Conservation (phyloP, 2,329 filamentous ascomycete genomes). For the Diaporthe sp. region DNA sequence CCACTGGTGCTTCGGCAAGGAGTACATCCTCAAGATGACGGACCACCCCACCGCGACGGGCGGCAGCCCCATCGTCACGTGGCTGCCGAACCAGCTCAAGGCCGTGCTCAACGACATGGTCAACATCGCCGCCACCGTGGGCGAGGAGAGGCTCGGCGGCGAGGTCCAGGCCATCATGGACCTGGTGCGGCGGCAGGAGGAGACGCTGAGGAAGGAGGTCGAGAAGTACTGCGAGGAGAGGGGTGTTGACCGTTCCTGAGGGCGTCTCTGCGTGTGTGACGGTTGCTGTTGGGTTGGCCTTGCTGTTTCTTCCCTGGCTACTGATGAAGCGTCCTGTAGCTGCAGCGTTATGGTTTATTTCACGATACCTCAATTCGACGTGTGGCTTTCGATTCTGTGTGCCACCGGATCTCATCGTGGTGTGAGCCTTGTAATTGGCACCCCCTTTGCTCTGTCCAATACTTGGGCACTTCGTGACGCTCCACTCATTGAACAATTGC, state of each 20-base stretch:
- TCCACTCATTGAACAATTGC: background rate
- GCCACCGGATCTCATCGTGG: background rate
- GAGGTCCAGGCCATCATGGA: slow-evolving; percentile 76
- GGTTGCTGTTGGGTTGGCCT: background rate
- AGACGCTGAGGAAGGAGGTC: slow-evolving; percentile 79
- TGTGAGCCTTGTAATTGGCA: background rate
- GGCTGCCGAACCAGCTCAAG: slow-evolving; percentile 85
- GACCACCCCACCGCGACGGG: slow-evolving; percentile 83
- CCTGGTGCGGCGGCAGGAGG: slow-evolving; percentile 71
- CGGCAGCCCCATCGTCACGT: slow-evolving; percentile 85
- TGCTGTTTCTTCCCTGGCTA: background rate
- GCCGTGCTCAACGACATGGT: slow-evolving; percentile 81
- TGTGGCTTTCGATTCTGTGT: background rate
- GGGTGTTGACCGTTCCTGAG: slow-evolving; percentile 50
- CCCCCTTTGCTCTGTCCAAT: background rate
- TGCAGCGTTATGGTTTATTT: background rate
- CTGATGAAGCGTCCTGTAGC: background rate
- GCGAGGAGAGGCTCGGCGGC: slow-evolving; percentile 60
- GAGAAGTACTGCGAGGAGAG: slow-evolving; percentile 80
- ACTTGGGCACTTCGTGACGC: background rate
- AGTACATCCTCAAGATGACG: slow-evolving; percentile 86
- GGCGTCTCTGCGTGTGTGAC: background rate
- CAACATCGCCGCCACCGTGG: slow-evolving; percentile 62
- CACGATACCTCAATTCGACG: slow-evolving; percentile 1
- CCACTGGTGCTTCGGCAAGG: slow-evolving; percentile 87